phyloP scores from a whole-genome alignment of 345 rosid species.

The Conringia planisiliqua region DNA sequence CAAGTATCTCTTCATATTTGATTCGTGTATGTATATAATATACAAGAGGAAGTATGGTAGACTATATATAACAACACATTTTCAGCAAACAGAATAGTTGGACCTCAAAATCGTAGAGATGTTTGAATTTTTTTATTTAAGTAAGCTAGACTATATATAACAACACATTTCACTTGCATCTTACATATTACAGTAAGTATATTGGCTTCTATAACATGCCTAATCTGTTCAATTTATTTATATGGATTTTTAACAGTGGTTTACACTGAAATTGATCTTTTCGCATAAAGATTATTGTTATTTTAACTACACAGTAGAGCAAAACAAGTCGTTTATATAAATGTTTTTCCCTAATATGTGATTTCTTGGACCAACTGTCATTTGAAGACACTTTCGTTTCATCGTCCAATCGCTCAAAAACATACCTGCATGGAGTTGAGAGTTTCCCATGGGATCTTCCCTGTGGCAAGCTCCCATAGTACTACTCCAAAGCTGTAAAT shows the following conservation, averaged over 20 bases:
- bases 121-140: not conserved
- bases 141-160: not conserved
- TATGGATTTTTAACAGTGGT: not conserved
- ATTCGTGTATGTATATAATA: not conserved
- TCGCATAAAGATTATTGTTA: not conserved
- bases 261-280: not conserved
- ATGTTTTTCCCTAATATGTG: not conserved
- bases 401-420: not conserved
- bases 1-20: slow-evolving; percentile 22
- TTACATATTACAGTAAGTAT: not conserved
- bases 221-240: not conserved
- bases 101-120: not conserved
- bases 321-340: not conserved
- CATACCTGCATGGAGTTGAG: slow-evolving; percentile 95
- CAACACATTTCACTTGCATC: not conserved
- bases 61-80: not conserved
- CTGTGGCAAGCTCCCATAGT: slow-evolving; percentile 90
- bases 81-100: not conserved
- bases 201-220: not conserved
- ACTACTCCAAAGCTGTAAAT: slow-evolving; percentile 90
- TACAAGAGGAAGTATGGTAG: not conserved
- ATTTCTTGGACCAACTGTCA: not conserved
- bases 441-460: slow-evolving; percentile 96
- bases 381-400: not conserved
- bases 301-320: not conserved